Evolutionary conservation across 192 early-diverging fungal species (phyloP).

Genomic region (Backusella tarrabulga): DNA sequence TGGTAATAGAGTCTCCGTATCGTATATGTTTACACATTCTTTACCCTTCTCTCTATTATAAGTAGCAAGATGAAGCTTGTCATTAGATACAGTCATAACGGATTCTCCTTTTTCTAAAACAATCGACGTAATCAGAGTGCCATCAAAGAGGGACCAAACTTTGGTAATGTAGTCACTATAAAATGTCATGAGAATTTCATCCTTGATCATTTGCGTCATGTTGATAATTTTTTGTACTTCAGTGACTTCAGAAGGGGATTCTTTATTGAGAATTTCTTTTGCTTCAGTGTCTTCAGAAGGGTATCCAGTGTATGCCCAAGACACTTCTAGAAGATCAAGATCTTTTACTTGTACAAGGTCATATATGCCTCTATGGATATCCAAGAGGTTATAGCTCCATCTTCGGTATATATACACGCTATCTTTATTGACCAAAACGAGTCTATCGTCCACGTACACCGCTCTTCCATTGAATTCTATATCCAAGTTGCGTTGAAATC

Average conservation of each 20-base stretch:
- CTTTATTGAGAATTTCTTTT: background rate
- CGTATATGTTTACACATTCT: background rate
- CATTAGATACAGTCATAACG: background rate
- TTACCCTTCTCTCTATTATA: background rate
- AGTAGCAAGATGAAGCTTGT: background rate
- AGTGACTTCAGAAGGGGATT: background rate
- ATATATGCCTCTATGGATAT: background rate
- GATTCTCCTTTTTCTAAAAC: background rate
- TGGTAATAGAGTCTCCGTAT: background rate
- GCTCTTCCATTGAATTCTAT: background rate
- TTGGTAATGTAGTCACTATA: background rate
- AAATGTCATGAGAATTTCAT: background rate
- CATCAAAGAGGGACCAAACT: background rate
- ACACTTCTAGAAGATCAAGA: background rate
- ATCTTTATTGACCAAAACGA: background rate
- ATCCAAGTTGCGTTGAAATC: background rate
- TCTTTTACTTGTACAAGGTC: background rate
- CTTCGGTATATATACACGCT: background rate
- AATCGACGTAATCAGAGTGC: background rate
- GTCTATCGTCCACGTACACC: background rate
- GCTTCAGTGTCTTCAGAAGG: background rate
- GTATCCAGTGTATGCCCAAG: background rate
- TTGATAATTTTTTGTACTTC: background rate
- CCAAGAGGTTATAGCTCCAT: background rate
- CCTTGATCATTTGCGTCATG: background rate